These are phyloP conservation scores for Termitomyces titanicus DNA, from an alignment of 768 basidiomycete species.

Conservation along the genomic window DNA sequence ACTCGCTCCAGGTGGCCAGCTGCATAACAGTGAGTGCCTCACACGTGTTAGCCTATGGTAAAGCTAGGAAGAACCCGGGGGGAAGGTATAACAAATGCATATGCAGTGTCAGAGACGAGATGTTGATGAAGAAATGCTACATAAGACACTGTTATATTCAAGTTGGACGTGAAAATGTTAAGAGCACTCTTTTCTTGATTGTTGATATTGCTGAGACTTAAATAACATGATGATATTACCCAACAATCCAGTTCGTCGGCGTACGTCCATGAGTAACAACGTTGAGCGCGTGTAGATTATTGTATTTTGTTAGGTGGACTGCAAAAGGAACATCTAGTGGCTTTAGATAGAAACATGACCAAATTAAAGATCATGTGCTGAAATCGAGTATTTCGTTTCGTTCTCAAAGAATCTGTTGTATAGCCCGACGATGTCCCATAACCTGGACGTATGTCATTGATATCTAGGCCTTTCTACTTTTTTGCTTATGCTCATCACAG, in stretches of 20 bases:
- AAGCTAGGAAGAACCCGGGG: background rate
- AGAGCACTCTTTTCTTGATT: too few relatives aligned
- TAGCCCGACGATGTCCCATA: slow-evolving; percentile 33
- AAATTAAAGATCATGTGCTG: background rate
- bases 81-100: background rate
- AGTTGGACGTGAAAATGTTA: background rate
- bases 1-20: background rate
- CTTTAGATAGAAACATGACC: background rate
- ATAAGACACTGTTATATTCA: too few relatives aligned
- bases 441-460: slow-evolving; percentile 41
- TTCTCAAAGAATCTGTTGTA: background rate
- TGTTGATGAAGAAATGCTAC: too few relatives aligned
- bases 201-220: background rate
- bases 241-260: background rate
- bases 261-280: too few relatives aligned
- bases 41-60: background rate
- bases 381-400: background rate
- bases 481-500: slow-evolving; percentile 19
- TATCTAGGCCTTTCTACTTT: background rate
- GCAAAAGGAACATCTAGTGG: background rate
- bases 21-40: background rate
- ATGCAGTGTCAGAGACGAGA: too few relatives aligned
- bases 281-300: too few relatives aligned
- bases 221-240: background rate
- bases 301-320: too few relatives aligned